A percentile compares a stretch with the other conserved stretches of the same genome.
Conservation (phyloP, 805 yeast genomes). For the Candida krabiensis region DNA sequence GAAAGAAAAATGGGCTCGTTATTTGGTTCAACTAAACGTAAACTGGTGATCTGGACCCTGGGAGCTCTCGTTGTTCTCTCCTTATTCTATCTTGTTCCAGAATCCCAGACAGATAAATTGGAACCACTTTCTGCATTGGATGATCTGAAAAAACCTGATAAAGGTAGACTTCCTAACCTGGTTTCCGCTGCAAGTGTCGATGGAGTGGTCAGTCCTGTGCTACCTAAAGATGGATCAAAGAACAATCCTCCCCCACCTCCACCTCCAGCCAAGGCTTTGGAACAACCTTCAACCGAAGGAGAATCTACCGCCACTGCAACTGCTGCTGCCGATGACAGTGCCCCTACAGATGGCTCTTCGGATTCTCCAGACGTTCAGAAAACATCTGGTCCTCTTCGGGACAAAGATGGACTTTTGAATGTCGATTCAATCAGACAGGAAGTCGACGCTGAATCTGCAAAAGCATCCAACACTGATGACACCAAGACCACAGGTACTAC, state of each 20-base stretch:
- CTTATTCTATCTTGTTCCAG: constrained; percentile 9
- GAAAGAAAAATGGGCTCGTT: constrained; percentile 7
- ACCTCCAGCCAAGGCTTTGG: neutral
- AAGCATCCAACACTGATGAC: no score
- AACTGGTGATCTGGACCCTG: constrained; percentile 3
- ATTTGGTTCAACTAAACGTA: constrained; percentile 2
- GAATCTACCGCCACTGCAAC: no score
- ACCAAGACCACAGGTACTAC: no score
- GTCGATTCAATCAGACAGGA: no score
- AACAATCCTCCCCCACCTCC: neutral
- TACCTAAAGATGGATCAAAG: constrained; percentile 1
- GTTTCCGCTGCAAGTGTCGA: neutral
- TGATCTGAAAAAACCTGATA: constrained; percentile 5
- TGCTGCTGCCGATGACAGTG: no score
- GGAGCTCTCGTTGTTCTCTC: constrained; percentile 7
- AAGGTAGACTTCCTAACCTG: constrained; percentile 4
- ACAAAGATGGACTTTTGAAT: no score
- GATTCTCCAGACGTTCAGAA: no score
- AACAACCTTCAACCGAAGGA: neutral
- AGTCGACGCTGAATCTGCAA: no score
- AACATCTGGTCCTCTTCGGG: no score
- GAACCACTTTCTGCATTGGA: constrained; percentile 5
- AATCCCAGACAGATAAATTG: constrained; percentile 5
- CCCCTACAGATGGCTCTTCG: no score
- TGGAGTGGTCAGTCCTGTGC: neutral